Evolutionary conservation across 495 filamentous ascomycete genomes (phyloP).

Genomic region (Tuber brumale): DNA sequence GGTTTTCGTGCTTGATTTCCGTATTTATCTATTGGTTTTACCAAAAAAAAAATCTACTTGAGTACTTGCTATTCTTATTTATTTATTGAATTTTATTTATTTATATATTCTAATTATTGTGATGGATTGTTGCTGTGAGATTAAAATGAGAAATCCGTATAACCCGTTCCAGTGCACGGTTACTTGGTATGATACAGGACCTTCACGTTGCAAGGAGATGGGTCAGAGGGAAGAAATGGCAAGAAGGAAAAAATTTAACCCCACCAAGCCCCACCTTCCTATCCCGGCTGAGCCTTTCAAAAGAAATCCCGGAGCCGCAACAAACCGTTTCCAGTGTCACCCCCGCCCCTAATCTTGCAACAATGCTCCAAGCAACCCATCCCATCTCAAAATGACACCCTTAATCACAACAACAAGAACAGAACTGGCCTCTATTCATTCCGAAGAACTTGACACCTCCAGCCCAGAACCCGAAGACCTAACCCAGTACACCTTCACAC

Average conservation of each 20-base stretch:
- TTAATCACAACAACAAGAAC: background rate
- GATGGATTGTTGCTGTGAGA: background rate
- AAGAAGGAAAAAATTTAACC: background rate
- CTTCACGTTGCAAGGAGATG: background rate
- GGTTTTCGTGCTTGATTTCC: background rate
- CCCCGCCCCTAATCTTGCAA: background rate
- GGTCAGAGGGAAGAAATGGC: background rate
- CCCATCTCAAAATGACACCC: background rate
- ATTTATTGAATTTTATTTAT: background rate
- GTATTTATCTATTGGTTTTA: background rate
- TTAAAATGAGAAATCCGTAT: background rate
- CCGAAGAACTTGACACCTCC: background rate
- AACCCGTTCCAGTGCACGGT: background rate
- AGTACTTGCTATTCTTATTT: background rate
- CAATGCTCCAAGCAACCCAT: background rate
- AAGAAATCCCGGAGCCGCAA: background rate
- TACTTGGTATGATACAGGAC: background rate
- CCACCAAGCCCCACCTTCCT: slow-evolving; percentile 5
- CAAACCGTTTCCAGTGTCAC: background rate
- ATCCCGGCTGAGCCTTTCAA: background rate
- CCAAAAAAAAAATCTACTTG: background rate
- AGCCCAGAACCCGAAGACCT: background rate
- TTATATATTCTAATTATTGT: background rate
- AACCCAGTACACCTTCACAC: background rate
- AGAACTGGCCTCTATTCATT: background rate